Conservation (phyloP, 257 asterid genomes). For the Marsdenia floribunda region DNA sequence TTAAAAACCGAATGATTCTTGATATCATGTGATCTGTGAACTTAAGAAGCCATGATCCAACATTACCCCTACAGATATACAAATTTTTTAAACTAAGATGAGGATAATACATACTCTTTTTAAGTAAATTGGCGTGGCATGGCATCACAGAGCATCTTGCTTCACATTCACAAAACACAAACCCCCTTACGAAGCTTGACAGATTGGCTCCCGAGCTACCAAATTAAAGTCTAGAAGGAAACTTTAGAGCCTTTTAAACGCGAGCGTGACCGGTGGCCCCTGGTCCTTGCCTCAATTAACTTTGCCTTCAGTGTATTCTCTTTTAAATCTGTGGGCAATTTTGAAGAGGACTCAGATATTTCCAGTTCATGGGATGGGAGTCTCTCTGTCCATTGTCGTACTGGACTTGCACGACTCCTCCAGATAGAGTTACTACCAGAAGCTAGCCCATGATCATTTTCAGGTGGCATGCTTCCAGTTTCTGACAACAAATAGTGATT, state of each 20-base stretch:
- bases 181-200: conserved; percentile 5
- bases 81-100: neutral
- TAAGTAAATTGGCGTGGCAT: neutral
- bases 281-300: conserved; percentile 70
- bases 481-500: conserved; percentile 65
- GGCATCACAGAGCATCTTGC: conserved; percentile 2
- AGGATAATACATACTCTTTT: neutral
- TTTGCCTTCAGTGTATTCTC: conserved; percentile 64
- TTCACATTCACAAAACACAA: conserved; percentile 28
- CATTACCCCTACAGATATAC: conserved; percentile 3
- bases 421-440: conserved; percentile 42
- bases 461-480: conserved; percentile 43
- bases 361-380: conserved; percentile 52
- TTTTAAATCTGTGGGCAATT: conserved; percentile 58
- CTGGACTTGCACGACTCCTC: conserved; percentile 79
- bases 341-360: conserved; percentile 49
- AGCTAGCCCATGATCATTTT: conserved; percentile 41
- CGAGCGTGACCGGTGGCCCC: conserved; percentile 66
- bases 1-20: neutral
- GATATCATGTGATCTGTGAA: neutral
- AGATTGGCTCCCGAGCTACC: neutral
- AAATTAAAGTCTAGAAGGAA: conserved; percentile 32
- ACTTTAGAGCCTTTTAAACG: conserved; percentile 63
- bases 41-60: neutral
- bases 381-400: conserved; percentile 63